Percentiles rank a stretch among this genome's conserved stretches.
These are phyloP conservation scores for Phytophthora colocasiae DNA, from an alignment of 352 stramenopile species.

Conservation along the genomic window DNA sequence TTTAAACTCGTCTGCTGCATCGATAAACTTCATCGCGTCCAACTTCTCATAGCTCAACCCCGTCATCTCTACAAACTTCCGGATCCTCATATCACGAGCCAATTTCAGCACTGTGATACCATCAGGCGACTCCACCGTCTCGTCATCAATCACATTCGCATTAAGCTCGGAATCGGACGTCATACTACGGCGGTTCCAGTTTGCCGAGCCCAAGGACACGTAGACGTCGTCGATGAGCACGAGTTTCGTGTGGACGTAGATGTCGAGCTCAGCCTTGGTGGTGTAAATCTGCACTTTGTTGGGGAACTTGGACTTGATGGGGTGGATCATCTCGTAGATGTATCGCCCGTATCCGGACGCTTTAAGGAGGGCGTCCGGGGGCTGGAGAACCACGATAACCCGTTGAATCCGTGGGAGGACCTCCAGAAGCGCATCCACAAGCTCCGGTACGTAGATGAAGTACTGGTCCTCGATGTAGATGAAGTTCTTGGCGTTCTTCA, in stretches of 20 bases:
- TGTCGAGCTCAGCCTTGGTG: conserved; percentile 37
- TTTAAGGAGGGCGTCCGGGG: conserved; percentile 30
- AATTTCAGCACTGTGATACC: conserved; percentile 46
- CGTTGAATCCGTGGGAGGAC: conserved; percentile 52
- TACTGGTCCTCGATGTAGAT: conserved; percentile 46
- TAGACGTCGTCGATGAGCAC: conserved; percentile 75
- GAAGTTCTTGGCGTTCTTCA: conserved; percentile 52
- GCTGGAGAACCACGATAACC: conserved; percentile 56
- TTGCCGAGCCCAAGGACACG: conserved; percentile 60
- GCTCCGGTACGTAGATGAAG: conserved; percentile 49
- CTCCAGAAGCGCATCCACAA: conserved; percentile 52
- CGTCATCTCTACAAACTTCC: conserved; percentile 70
- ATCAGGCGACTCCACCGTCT: conserved; percentile 34
- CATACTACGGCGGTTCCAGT: conserved; percentile 64
- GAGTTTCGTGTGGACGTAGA: conserved; percentile 69
- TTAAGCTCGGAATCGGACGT: conserved; percentile 68
- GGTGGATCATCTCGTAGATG: conserved; percentile 61
- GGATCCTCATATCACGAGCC: conserved; percentile 56
- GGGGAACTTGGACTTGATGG: conserved; percentile 41
- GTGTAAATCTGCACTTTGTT: conserved; percentile 50
- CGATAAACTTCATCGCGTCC: conserved; percentile 51
- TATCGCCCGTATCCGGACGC: conserved; percentile 52
- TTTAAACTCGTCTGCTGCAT: conserved; percentile 52
- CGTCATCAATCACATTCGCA: conserved; percentile 58
- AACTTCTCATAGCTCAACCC: conserved; percentile 45